Conservation (phyloP, 2,329 filamentous ascomycete genomes). For the Orbilia oligospora region DNA sequence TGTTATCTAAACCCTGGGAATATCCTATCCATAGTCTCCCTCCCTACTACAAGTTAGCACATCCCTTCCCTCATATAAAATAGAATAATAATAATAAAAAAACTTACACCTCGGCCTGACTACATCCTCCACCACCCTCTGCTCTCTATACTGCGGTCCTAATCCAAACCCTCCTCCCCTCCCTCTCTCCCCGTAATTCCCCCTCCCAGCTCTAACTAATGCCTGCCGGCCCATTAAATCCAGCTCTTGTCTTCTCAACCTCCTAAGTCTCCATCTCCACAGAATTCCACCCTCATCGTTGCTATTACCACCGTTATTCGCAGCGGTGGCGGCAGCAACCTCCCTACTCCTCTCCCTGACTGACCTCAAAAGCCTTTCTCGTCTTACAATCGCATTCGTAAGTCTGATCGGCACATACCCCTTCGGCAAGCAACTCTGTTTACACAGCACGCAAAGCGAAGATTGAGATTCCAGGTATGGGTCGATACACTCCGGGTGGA, state of each 20-base stretch:
- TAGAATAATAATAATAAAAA: not conserved
- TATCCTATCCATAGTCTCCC: slow-evolving; percentile 58
- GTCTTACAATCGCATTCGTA: slow-evolving; percentile 87
- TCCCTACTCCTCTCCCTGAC: slow-evolving; percentile 70
- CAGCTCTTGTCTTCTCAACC: slow-evolving; percentile 53
- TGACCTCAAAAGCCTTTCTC: slow-evolving; percentile 79
- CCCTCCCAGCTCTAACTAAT: slow-evolving; percentile 36
- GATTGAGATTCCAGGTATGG: slow-evolving; percentile 82
- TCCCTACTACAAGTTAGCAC: slow-evolving; percentile 33
- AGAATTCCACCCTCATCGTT: slow-evolving; percentile 29
- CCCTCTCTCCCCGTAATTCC: slow-evolving; percentile 21
- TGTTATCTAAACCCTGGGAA: slow-evolving; percentile 54
- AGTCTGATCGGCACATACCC: slow-evolving; percentile 77
- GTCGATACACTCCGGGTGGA: slow-evolving; percentile 92
- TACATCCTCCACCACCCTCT: slow-evolving; percentile 45
- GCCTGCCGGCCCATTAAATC: slow-evolving; percentile 53
- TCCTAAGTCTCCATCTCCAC: slow-evolving; percentile 49
- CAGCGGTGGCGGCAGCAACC: slow-evolving; percentile 1
- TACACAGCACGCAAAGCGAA: slow-evolving; percentile 92
- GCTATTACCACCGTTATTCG: not conserved
- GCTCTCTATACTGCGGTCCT: slow-evolving; percentile 17
- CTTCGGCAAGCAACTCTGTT: slow-evolving; percentile 81
- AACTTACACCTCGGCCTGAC: slow-evolving; percentile 57
- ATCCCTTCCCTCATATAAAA: not conserved
- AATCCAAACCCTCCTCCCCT: slow-evolving; percentile 19